These are phyloP conservation scores for Aristolochia contorta DNA, from an alignment of 164 flowering plant species.

Conservation along the genomic window DNA sequence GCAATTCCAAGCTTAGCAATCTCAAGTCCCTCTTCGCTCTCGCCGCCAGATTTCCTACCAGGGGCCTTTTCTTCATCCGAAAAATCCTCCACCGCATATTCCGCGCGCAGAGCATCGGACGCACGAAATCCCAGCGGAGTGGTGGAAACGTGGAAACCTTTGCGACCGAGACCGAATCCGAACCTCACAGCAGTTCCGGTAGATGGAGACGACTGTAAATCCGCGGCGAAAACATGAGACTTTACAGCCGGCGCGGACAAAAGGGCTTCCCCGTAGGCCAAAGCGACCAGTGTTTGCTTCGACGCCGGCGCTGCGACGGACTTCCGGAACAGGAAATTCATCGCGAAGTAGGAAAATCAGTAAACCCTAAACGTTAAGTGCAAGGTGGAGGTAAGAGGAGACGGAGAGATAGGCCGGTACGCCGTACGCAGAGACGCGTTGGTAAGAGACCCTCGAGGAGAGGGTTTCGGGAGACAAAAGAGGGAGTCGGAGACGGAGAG, in stretches of 20 bases:
- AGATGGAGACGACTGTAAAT: too few relatives aligned
- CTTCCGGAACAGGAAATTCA: not conserved
- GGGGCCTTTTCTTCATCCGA: slow-evolving; percentile 30
- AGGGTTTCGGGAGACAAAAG: not conserved
- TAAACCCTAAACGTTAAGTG: not conserved
- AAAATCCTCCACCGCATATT: slow-evolving; percentile 33
- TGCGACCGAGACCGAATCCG: slow-evolving; percentile 10
- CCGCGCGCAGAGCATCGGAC: slow-evolving; percentile 20
- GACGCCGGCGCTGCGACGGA: not conserved
- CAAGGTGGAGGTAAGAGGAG: not conserved
- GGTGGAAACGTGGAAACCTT: slow-evolving; percentile 28
- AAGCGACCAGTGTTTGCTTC: not conserved
- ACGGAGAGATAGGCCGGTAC: not conserved
- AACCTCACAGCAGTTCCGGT: slow-evolving; percentile 1
- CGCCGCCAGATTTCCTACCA: slow-evolving; percentile 13
- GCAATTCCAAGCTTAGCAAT: slow-evolving; percentile 69
- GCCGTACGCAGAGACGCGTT: not conserved
- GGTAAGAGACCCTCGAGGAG: too few relatives aligned
- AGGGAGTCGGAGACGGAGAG: not conserved
- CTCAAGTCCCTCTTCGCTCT: slow-evolving; percentile 57
- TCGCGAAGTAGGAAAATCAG: not conserved
- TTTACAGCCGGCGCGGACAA: not conserved
- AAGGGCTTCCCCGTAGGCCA: not conserved
- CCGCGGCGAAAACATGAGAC: too few relatives aligned
- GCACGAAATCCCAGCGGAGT: slow-evolving; percentile 28